Evolutionary conservation across 352 stramenopile species (phyloP).

Genomic region (Hyaloperonospora arabidopsidis): DNA sequence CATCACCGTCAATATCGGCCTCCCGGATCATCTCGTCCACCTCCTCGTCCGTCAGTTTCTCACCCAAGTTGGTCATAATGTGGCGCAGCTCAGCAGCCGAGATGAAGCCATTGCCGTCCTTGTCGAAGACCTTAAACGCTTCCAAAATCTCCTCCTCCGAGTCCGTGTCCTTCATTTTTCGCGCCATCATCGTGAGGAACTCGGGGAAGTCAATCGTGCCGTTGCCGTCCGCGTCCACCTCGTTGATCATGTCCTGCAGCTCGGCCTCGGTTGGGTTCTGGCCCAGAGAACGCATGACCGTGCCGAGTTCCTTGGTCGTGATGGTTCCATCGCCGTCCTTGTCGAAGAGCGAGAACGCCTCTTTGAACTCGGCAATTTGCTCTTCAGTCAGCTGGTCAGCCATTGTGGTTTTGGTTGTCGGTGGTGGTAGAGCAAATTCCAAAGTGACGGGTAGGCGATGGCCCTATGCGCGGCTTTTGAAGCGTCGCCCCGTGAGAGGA

Average conservation of each 20-base stretch:
- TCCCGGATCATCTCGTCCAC: slow-evolving; percentile 99
- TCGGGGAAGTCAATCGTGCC: slow-evolving; percentile 99
- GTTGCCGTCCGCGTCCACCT: slow-evolving; percentile 98
- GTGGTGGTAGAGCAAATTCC: slow-evolving; percentile 45
- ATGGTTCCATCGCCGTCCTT: slow-evolving; percentile 98
- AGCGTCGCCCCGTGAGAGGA: too few species aligned
- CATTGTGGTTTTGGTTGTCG: slow-evolving; percentile 52
- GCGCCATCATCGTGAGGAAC: slow-evolving; percentile 99
- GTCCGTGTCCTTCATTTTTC: slow-evolving; percentile 99
- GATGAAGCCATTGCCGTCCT: slow-evolving; percentile 99
- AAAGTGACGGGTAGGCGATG: slow-evolving; percentile 31
- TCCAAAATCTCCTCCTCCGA: slow-evolving; percentile 98
- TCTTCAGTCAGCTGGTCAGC: slow-evolving; percentile 87
- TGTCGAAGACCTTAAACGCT: slow-evolving; percentile 98
- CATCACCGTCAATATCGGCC: slow-evolving; percentile 97
- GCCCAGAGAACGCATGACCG: slow-evolving; percentile 96
- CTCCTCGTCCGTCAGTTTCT: slow-evolving; percentile 98
- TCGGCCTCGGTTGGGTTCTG: slow-evolving; percentile 98
- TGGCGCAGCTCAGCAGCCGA: slow-evolving; percentile 95
- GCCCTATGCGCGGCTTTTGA: too few species aligned
- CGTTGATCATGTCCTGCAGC: slow-evolving; percentile 99
- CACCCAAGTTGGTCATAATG: slow-evolving; percentile 98
- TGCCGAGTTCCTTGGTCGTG: slow-evolving; percentile 98
- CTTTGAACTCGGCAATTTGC: slow-evolving; percentile 99
- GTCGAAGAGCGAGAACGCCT: slow-evolving; percentile 99